Evolutionary conservation across 179 eudicot genomes (phyloP).

Genomic region (Beta lomatogona): DNA sequence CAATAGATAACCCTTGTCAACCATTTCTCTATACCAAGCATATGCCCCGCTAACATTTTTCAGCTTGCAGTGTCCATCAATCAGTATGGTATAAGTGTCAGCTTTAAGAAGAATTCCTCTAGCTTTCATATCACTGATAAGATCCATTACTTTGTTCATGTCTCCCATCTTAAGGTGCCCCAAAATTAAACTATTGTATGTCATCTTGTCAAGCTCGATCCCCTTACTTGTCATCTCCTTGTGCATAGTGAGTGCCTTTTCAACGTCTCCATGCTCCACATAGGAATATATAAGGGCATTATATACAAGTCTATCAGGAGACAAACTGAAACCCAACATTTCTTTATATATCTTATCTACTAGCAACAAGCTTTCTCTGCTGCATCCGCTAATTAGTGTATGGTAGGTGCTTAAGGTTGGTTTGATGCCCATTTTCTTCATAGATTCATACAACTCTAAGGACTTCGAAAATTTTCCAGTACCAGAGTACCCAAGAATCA

Average conservation of each 20-base stretch:
- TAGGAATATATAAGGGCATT: slow-evolving; percentile 60
- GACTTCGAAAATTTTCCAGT: slow-evolving; percentile 47
- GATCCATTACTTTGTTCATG: slow-evolving; percentile 42
- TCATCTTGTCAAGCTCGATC: slow-evolving; percentile 59
- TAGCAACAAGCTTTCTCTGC: slow-evolving; percentile 33
- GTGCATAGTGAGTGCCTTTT: slow-evolving; percentile 43
- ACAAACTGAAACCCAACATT: slow-evolving; percentile 49
- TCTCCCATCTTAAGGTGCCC: slow-evolving; percentile 54
- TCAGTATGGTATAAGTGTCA: slow-evolving; percentile 60
- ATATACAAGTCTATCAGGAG: slow-evolving; percentile 61
- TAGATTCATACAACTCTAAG: slow-evolving; percentile 53
- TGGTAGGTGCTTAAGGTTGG: slow-evolving; percentile 76
- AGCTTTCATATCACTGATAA: slow-evolving; percentile 65
- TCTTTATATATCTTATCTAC: slow-evolving; percentile 58
- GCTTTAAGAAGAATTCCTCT: slow-evolving; percentile 53
- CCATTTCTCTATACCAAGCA: slow-evolving; percentile 72
- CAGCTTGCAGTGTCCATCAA: slow-evolving; percentile 61
- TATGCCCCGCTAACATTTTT: slow-evolving; percentile 54
- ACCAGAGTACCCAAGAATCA: slow-evolving; percentile 57
- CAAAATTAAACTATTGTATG: slow-evolving; percentile 62
- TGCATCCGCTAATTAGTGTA: slow-evolving; percentile 47
- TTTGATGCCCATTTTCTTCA: slow-evolving; percentile 59
- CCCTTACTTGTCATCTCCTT: slow-evolving; percentile 56
- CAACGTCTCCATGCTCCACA: slow-evolving; percentile 54
- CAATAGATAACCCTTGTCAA: slow-evolving; percentile 50